Evolutionary conservation across 352 stramenopile genomes (phyloP).

Genomic region (Globisporangium radiosum): DNA sequence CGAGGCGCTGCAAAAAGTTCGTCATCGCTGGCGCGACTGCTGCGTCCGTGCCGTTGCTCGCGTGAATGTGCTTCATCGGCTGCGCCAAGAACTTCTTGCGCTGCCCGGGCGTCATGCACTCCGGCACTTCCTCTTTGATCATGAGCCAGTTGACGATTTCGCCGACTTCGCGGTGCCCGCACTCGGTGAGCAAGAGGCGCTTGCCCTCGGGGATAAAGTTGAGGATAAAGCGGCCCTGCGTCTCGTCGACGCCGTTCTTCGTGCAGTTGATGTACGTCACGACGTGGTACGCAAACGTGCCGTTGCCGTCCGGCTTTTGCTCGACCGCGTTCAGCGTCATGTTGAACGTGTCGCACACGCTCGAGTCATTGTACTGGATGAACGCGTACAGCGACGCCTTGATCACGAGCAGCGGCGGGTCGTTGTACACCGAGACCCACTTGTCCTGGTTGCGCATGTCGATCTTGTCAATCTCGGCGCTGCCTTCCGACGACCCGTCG

Average conservation of each 20-base stretch:
- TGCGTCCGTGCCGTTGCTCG: conserved; percentile 43
- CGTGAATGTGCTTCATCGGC: conserved; percentile 85
- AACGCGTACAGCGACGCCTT: conserved; percentile 84
- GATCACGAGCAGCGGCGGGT: conserved; percentile 71
- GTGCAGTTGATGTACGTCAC: conserved; percentile 84
- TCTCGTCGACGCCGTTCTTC: conserved; percentile 66
- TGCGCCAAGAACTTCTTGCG: conserved; percentile 78
- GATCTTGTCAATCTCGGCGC: conserved; percentile 81
- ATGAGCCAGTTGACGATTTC: conserved; percentile 85
- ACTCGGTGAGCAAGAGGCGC: conserved; percentile 72
- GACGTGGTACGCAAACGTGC: conserved; percentile 74
- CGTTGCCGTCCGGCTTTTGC: conserved; percentile 69
- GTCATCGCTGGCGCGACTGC: conserved; percentile 44
- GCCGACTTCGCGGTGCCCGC: conserved; percentile 73
- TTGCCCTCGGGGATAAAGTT: conserved; percentile 83
- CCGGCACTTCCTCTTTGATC: conserved; percentile 72
- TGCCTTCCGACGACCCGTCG: conserved; percentile 72
- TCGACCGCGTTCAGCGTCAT: conserved; percentile 84
- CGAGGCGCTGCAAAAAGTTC: conserved; percentile 58
- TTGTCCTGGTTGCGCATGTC: conserved; percentile 61
- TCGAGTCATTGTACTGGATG: conserved; percentile 79
- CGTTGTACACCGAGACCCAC: conserved; percentile 80
- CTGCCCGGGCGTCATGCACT: conserved; percentile 76
- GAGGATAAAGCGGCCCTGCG: conserved; percentile 69
- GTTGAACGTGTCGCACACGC: conserved; percentile 80